Evolutionary conservation across 495 filamentous ascomycete genomes (phyloP).

Genomic region (Penicillium goetzii): DNA sequence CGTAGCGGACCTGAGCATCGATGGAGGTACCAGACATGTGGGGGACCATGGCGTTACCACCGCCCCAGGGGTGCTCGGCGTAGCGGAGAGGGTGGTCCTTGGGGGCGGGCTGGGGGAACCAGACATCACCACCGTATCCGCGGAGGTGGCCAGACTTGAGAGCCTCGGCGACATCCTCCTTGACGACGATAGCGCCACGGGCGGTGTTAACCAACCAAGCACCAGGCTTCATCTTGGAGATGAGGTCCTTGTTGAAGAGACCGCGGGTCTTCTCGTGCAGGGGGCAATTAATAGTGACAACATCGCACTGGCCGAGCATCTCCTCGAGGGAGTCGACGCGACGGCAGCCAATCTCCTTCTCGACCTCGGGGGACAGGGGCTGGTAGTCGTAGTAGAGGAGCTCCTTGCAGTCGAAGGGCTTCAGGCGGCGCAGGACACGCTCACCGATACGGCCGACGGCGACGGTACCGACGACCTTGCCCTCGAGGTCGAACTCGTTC

Average conservation of each 20-base stretch:
- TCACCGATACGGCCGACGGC: slow-evolving; percentile 97
- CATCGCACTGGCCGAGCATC: slow-evolving; percentile 92
- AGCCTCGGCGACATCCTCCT: slow-evolving; percentile 96
- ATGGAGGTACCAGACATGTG: slow-evolving; percentile 98
- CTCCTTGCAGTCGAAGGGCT: slow-evolving; percentile 99
- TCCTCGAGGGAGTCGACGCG: slow-evolving; percentile 88
- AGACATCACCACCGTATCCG: slow-evolving; percentile 96
- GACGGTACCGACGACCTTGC: slow-evolving; percentile 97
- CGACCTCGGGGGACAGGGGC: slow-evolving; percentile 80
- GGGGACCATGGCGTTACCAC: slow-evolving; percentile 96
- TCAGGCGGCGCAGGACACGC: slow-evolving; percentile 92
- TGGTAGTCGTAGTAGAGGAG: slow-evolving; percentile 99
- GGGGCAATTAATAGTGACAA: slow-evolving; percentile 99
- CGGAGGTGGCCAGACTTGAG: slow-evolving; percentile 92
- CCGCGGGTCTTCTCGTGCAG: slow-evolving; percentile 96
- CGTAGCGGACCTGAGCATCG: slow-evolving; percentile 95
- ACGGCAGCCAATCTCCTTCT: slow-evolving; percentile 95
- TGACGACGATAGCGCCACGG: slow-evolving; percentile 97
- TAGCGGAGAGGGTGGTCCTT: slow-evolving; percentile 92
- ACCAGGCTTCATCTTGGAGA: slow-evolving; percentile 99
- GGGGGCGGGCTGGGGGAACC: slow-evolving; percentile 92
- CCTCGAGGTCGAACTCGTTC: slow-evolving; percentile 96
- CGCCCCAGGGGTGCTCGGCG: slow-evolving; percentile 92
- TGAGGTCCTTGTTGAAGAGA: slow-evolving; percentile 99
- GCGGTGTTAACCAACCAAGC: slow-evolving; percentile 98